phyloP scores from a whole-genome alignment of 2,329 filamentous ascomycete genomes.

The Ophiostoma quercus region DNA sequence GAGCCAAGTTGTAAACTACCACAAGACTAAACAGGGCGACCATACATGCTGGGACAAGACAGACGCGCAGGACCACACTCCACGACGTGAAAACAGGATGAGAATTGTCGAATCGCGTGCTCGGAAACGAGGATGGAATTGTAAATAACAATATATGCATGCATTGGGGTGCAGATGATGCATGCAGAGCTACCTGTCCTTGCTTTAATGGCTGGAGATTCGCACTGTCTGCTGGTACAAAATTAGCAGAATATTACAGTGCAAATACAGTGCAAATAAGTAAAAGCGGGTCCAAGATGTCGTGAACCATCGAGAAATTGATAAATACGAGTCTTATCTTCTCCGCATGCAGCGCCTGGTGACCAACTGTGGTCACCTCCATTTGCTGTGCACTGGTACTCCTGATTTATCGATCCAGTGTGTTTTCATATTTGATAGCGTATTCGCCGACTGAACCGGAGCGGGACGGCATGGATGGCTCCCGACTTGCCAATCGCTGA shows the following conservation, averaged over 20 bases:
- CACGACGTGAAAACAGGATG: neutral
- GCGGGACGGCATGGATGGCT: neutral
- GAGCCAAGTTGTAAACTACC: neutral
- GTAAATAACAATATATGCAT: neutral
- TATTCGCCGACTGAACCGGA: neutral
- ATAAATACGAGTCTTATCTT: neutral
- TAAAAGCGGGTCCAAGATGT: neutral
- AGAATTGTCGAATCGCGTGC: neutral
- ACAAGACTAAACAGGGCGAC: neutral
- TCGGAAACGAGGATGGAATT: neutral
- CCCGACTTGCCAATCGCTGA: neutral
- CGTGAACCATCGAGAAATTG: neutral
- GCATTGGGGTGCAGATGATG: constrained; percentile 9
- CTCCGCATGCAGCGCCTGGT: neutral
- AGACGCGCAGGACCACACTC: neutral
- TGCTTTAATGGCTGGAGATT: neutral
- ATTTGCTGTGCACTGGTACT: neutral
- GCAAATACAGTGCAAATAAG: neutral
- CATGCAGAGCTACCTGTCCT: constrained; percentile 2
- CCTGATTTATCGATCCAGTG: neutral
- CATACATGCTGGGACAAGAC: neutral
- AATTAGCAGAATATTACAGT: neutral
- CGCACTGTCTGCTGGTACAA: neutral
- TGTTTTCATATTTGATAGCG: neutral
- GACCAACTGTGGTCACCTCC: neutral